A percentile compares a stretch with the other conserved stretches of the same genome.
These are phyloP conservation scores for Pseudogymnoascus sp. DNA, from an alignment of 2,329 filamentous ascomycete species.

Conservation along the genomic window DNA sequence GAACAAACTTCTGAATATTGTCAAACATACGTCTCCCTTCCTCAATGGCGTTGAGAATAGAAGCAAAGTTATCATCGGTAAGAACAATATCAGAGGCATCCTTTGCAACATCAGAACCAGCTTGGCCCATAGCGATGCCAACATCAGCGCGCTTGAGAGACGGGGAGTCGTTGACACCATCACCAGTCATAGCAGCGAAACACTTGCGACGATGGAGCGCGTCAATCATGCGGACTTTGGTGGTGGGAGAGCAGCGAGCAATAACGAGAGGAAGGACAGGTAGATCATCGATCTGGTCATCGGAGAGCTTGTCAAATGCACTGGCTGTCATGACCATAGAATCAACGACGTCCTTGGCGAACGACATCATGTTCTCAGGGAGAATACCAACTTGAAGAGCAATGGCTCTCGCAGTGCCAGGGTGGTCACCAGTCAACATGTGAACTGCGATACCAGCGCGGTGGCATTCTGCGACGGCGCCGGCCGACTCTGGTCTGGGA, in stretches of 20 bases:
- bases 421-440: conserved; percentile 75
- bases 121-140: conserved; percentile 70
- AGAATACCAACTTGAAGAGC: conserved; percentile 74
- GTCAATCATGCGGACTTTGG: conserved; percentile 87
- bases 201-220: conserved; percentile 68
- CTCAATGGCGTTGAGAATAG: conserved; percentile 65
- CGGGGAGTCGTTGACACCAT: conserved; percentile 89
- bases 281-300: conserved; percentile 68
- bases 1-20: conserved; percentile 73
- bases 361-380: conserved; percentile 50
- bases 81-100: conserved; percentile 84
- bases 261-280: conserved; percentile 73
- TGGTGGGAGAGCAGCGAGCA: conserved; percentile 75
- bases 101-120: conserved; percentile 69
- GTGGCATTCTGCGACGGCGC: conserved; percentile 52
- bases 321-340: conserved; percentile 68
- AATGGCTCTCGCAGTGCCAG: conserved; percentile 70
- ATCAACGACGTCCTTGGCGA: conserved; percentile 57
- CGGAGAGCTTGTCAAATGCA: conserved; percentile 70
- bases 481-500: conserved; percentile 58
- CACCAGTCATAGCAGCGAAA: conserved; percentile 92
- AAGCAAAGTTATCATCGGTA: conserved; percentile 83
- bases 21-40: conserved; percentile 64
- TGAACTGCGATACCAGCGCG: conserved; percentile 58
- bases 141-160: conserved; percentile 83